phyloP scores from a whole-genome alignment of 78 protist genomes.

The Isochrysis galbana region DNA sequence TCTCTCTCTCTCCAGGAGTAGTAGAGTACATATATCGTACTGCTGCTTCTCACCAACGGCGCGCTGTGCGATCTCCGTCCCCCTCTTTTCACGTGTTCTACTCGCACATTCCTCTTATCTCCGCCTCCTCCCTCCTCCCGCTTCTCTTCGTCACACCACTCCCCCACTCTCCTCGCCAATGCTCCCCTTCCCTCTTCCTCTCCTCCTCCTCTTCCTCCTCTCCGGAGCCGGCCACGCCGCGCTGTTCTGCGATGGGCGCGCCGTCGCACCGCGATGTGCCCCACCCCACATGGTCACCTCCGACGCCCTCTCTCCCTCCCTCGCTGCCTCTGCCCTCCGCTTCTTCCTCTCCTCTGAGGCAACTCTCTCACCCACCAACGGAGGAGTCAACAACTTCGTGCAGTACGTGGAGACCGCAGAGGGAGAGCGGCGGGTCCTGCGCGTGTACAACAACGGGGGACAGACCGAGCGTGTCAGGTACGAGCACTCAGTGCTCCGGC shows the following conservation, averaged over 20 bases:
- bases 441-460: conserved; percentile 37
- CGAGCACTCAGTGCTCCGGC: conserved; percentile 16
- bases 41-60: no score
- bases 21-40: no score
- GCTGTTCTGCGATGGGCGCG: background rate
- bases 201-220: background rate
- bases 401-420: conserved; percentile 7
- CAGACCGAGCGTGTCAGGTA: conserved; percentile 12
- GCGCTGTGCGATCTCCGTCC: no score
- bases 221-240: background rate
- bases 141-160: no score
- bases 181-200: background rate
- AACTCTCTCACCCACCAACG: background rate
- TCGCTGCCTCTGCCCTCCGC: background rate
- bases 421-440: background rate
- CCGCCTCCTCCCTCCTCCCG: no score
- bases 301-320: background rate
- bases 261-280: background rate
- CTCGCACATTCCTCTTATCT: no score
- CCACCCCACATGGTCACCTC: background rate
- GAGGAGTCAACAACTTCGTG: conserved; percentile 25
- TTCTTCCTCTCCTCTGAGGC: background rate
- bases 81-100: no score
- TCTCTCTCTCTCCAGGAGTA: no score
- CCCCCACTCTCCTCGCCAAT: no score